phyloP scores from a whole-genome alignment of 495 filamentous ascomycete species.

The Neurospora intermedia region DNA sequence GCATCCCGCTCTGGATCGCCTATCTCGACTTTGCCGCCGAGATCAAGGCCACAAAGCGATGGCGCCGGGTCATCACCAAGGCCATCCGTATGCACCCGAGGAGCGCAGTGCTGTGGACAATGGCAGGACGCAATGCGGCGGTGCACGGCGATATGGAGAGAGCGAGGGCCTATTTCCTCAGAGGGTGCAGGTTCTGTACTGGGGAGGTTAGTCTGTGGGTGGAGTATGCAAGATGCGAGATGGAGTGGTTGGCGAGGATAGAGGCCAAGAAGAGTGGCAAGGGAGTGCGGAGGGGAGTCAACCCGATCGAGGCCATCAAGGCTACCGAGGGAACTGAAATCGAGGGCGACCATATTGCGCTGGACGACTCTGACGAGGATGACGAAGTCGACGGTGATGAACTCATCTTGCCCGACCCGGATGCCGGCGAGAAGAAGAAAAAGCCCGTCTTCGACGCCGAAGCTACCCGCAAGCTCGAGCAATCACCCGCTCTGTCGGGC shows the following conservation, averaged over 20 bases:
- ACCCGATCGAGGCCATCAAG: slow-evolving; percentile 28
- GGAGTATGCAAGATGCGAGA: slow-evolving; percentile 83
- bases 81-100: slow-evolving; percentile 77
- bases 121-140: slow-evolving; percentile 71
- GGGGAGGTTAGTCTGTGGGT: slow-evolving; percentile 63
- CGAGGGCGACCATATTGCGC: slow-evolving; percentile 17
- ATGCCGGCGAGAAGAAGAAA: slow-evolving; percentile 17
- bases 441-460: slow-evolving; percentile 45
- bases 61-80: slow-evolving; percentile 63
- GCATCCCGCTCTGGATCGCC: slow-evolving; percentile 78
- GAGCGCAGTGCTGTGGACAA: slow-evolving; percentile 76
- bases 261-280: slow-evolving; percentile 61
- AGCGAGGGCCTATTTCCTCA: slow-evolving; percentile 71
- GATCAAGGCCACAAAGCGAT: slow-evolving; percentile 69
- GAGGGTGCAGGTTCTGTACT: slow-evolving; percentile 81
- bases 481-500: slow-evolving; percentile 74
- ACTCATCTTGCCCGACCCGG: slow-evolving; percentile 32
- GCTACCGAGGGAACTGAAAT: slow-evolving; percentile 22
- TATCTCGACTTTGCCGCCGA: slow-evolving; percentile 74
- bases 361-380: slow-evolving; percentile 33
- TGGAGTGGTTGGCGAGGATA: slow-evolving; percentile 80
- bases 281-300: slow-evolving; percentile 26
- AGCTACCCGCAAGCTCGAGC: slow-evolving; percentile 47
- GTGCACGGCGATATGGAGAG: slow-evolving; percentile 72
- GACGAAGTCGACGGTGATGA: slow-evolving; percentile 31